Base-by-base conservation (phyloP, 371 early-diverging fungal genomes). In the Mucor irregularis region DNA sequence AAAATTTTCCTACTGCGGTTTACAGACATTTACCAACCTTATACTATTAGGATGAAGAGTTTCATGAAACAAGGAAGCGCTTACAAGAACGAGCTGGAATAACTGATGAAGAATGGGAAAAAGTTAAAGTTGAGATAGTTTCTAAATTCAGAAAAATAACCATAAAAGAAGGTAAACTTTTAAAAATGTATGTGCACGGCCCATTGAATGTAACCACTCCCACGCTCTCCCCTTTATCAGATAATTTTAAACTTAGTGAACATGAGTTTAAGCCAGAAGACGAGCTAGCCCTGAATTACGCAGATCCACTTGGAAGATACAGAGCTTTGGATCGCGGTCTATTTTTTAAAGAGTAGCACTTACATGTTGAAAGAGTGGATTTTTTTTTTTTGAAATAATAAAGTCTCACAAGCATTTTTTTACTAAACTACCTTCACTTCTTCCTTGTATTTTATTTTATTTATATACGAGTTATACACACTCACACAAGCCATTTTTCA, bases 41-140 rank as follows among this genome's bases (percentile, higher is more conserved):
- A 49, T 40, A 22, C 25, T 6, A 48, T 24, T 31, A 64, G 76
- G 84, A 78, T 47, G 93, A 93, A 62, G 37, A 49, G n/a, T 85
- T 90, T 54, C 38, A 64, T 4, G 78, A 79, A 0, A 86, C 87
- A 16, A 89, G 84, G 74, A 53, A 64, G 35, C 76, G 93, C 11
- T 62, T 95, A 43, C 80, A 78, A 45, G 62, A 59, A 55, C 69
- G 85, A 49, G 70, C 86, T 19, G 90, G 90, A 0, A 66, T 90
- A 73, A 68, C 56, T 53, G 91, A 91, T 48, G 91, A 87, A 69
- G 94, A 93, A 13, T 87, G 89, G 61, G 69, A 70, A 8, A 88
- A 88, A 62, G 76, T 87, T 54, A 88, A 83, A 59, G 61, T 86
- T 47, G 62, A 65, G 16, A 54, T 76, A 35, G 67, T 82, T 5